Percentiles rank a stretch among this genome's conserved stretches.
These are phyloP conservation scores for Fusarium sp. DNA, from an alignment of 2,329 filamentous ascomycete species.

Conservation along the genomic window DNA sequence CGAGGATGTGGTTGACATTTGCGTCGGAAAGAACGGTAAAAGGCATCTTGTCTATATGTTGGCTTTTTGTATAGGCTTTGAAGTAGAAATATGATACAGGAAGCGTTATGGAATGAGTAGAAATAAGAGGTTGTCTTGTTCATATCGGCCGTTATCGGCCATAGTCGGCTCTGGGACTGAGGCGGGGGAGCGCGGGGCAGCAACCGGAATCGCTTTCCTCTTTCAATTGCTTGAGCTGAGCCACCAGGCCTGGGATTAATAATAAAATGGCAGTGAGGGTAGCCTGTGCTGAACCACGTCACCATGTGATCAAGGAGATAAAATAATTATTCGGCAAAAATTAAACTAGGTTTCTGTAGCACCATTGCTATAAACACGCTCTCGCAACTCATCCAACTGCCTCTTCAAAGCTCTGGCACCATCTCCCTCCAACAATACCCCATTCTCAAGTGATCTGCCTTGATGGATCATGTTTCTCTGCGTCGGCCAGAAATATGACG, in stretches of 20 bases:
- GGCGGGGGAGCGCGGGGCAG: neutral
- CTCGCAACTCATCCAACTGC: neutral
- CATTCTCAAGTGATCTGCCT: slow-evolving; percentile 17
- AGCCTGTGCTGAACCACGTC: too few relatives aligned
- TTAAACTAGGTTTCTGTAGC: neutral
- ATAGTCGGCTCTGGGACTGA: neutral
- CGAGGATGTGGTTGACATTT: slow-evolving; percentile 41
- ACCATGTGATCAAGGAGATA: too few relatives aligned
- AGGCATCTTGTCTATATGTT: slow-evolving; percentile 15
- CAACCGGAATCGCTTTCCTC: neutral
- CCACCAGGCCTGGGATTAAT: neutral
- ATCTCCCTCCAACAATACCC: slow-evolving; percentile 3
- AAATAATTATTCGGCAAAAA: too few relatives aligned
- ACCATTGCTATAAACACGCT: neutral
- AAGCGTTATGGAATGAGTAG: neutral
- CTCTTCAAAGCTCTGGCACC: neutral
- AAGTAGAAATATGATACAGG: neutral
- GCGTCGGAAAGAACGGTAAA: slow-evolving; percentile 44
- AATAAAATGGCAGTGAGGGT: neutral
- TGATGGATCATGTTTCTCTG: slow-evolving; percentile 19
- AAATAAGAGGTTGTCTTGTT: too few relatives aligned
- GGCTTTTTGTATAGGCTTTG: too few relatives aligned
- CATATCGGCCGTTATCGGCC: neutral
- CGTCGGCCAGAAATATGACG: slow-evolving; percentile 8
- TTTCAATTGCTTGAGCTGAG: neutral